A percentile compares a stretch with the other conserved stretches of the same genome.
Conservation (phyloP, 2,329 filamentous ascomycete genomes). For the Monilinia fructigena region DNA sequence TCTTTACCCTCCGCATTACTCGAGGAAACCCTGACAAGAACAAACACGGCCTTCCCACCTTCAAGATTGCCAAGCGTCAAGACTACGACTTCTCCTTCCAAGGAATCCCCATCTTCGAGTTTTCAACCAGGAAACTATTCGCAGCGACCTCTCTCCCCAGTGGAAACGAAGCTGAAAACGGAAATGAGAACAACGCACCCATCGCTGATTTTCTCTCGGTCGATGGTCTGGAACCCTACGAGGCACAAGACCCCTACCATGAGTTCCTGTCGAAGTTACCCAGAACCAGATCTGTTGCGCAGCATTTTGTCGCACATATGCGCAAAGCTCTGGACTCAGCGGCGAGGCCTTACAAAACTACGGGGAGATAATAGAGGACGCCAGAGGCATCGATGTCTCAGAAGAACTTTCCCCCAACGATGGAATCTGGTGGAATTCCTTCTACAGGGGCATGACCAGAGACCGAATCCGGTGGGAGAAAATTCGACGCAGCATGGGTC, state of each 20-base stretch:
- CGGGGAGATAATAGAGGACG: neutral
- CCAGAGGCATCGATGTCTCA: neutral
- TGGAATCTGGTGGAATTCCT: constrained; percentile 32
- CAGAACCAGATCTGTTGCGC: neutral
- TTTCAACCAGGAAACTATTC: constrained; percentile 22
- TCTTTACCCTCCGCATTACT: neutral
- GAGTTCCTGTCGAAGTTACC: neutral
- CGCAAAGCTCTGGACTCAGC: neutral
- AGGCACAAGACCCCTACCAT: neutral
- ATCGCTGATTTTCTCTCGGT: neutral
- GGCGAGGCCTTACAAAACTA: neutral
- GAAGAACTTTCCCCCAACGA: constrained; percentile 18
- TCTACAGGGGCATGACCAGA: constrained; percentile 24
- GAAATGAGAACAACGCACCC: neutral
- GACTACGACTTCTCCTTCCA: constrained; percentile 37
- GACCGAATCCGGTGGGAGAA: constrained; percentile 30
- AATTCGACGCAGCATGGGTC: constrained; percentile 30
- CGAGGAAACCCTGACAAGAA: neutral
- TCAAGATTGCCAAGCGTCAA: constrained; percentile 28
- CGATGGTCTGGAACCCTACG: neutral
- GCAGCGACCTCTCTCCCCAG: neutral
- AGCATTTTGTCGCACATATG: neutral
- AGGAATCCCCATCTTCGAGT: constrained; percentile 38
- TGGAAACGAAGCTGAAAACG: neutral
- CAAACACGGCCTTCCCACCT: neutral